phyloP scores from a whole-genome alignment of 306 rosid genomes.

The Cercis canadensis region DNA sequence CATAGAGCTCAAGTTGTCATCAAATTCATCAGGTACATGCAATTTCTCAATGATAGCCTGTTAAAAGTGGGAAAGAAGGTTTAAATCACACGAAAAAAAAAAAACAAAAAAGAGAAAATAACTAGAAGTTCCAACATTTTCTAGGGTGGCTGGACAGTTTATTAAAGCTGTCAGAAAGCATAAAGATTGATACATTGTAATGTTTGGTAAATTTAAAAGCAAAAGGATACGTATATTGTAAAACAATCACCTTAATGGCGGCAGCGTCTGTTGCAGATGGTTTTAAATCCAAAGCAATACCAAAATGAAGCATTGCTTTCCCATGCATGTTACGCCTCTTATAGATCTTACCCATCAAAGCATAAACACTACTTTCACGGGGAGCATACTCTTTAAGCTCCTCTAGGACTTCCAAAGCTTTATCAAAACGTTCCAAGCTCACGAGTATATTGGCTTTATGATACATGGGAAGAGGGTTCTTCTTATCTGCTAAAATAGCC shows the following conservation, averaged over 20 bases:
- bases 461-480: conserved; percentile 98
- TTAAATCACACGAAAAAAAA: conserved; percentile 8
- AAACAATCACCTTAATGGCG: conserved; percentile 64
- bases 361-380: conserved; percentile 92
- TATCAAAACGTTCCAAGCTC: conserved; percentile 76
- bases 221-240: conserved; percentile 9
- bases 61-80: conserved; percentile 24
- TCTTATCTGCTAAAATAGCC: conserved; percentile 91
- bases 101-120: too few species aligned
- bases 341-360: conserved; percentile 92
- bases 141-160: neutral
- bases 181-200: neutral
- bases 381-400: conserved; percentile 94
- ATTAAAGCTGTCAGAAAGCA: conserved; percentile 21
- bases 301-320: conserved; percentile 93
- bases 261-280: conserved; percentile 97
- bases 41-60: conserved; percentile 99
- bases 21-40: conserved; percentile 91
- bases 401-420: conserved; percentile 85
- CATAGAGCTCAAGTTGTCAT: conserved; percentile 65
- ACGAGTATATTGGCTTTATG: conserved; percentile 92
- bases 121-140: conserved; percentile 5
- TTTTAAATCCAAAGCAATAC: conserved; percentile 96
- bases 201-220: neutral
- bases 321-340: conserved; percentile 88